These are phyloP conservation scores for Mallotus japonicus DNA, from an alignment of 441 rosid genomes.

Conservation along the genomic window DNA sequence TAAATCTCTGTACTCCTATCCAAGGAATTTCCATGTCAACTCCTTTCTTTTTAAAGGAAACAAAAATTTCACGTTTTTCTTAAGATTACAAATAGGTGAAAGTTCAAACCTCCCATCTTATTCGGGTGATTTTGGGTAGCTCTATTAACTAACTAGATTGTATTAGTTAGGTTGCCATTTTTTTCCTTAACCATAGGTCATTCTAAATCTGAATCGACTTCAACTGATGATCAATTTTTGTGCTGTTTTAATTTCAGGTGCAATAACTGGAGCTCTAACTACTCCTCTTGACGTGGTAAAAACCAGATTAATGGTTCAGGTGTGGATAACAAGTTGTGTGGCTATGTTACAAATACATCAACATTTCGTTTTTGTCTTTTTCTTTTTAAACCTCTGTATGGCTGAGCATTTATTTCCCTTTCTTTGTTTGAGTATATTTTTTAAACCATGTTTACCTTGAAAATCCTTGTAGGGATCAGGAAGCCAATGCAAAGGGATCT, in stretches of 20 bases:
- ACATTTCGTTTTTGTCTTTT: background rate
- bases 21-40: too few species aligned
- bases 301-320: conserved; percentile 92
- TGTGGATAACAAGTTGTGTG: conserved; percentile 18
- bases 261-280: conserved; percentile 82
- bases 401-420: background rate
- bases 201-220: background rate
- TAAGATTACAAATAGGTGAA: background rate
- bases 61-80: background rate
- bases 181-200: too few species aligned
- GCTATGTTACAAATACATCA: background rate
- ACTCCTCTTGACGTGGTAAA: conserved; percentile 88
- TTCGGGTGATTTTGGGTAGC: background rate
- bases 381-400: background rate
- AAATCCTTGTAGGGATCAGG: conserved; percentile 54
- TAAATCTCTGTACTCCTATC: background rate
- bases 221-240: background rate
- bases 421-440: conserved; percentile 7
- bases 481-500: conserved; percentile 60
- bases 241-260: conserved; percentile 43
- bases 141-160: background rate
- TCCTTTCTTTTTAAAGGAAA: background rate
- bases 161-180: background rate
- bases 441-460: background rate
- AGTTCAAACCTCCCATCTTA: background rate